Conservation (phyloP, 2,329 filamentous ascomycete species). For the Exophiala spinifera region DNA sequence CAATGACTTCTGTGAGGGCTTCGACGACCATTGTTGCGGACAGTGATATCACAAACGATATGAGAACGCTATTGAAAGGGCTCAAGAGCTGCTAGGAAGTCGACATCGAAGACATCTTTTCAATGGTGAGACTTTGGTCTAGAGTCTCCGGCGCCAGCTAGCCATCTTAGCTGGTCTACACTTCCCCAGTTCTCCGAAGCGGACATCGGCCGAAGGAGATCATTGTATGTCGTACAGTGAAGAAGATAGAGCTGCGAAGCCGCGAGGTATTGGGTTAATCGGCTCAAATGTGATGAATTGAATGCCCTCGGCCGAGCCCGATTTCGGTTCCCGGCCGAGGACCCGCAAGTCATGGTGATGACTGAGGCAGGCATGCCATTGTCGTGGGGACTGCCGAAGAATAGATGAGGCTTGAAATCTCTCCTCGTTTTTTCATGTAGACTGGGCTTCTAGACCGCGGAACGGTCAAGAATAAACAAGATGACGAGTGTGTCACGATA, state of each 20-base stretch:
- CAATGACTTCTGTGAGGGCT: conserved; percentile 24
- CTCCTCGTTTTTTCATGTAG: too few species aligned
- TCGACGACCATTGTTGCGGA: conserved; percentile 29
- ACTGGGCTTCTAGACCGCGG: too few species aligned
- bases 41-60: neutral
- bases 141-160: too few species aligned
- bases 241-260: too few species aligned
- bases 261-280: too few species aligned
- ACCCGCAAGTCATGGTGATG: too few species aligned
- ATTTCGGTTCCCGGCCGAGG: too few species aligned
- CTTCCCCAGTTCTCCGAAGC: too few species aligned
- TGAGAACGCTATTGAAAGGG: neutral
- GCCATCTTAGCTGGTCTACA: too few species aligned
- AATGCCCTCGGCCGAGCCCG: conserved; percentile 3
- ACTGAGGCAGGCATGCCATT: too few species aligned
- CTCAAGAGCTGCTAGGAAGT: neutral
- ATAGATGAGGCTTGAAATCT: too few species aligned
- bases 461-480: conserved; percentile 13
- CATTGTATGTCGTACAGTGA: neutral
- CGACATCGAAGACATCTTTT: conserved; percentile 3
- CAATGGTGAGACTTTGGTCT: neutral
- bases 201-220: neutral
- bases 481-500: neutral
- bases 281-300: neutral
- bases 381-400: too few species aligned